phyloP scores from a whole-genome alignment of 2,329 filamentous ascomycete species.

The Aspergillus sp. region DNA sequence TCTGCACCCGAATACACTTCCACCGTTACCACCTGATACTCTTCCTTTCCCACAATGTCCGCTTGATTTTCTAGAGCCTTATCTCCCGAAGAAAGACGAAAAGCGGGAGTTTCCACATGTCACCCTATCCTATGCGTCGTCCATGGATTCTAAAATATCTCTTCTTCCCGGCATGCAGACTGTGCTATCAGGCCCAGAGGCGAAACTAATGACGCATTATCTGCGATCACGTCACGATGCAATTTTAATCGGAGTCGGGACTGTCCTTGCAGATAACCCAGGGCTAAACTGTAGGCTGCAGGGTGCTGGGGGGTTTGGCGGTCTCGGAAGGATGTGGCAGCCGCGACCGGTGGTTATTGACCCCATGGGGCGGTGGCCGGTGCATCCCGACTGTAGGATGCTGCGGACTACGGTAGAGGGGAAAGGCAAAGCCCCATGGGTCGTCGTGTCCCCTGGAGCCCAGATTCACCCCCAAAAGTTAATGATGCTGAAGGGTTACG shows the following conservation, averaged over 20 bases:
- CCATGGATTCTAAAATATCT: slow-evolving; percentile 78
- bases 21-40: slow-evolving; percentile 38
- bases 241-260: slow-evolving; percentile 82
- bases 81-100: slow-evolving; percentile 46
- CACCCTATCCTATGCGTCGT: slow-evolving; percentile 87
- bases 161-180: slow-evolving; percentile 79
- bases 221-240: slow-evolving; percentile 79
- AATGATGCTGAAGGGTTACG: slow-evolving; percentile 46
- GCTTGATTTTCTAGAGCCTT: slow-evolving; percentile 50
- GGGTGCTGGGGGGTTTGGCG: slow-evolving; percentile 58
- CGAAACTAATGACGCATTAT: slow-evolving; percentile 92
- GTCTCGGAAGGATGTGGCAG: slow-evolving; percentile 56
- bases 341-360: slow-evolving; percentile 83
- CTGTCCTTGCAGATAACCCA: slow-evolving; percentile 81
- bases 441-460: slow-evolving; percentile 57
- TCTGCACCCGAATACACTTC: slow-evolving; percentile 14
- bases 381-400: slow-evolving; percentile 62
- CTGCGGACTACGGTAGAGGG: slow-evolving; percentile 64
- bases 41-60: slow-evolving; percentile 46
- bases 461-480: slow-evolving; percentile 49
- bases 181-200: slow-evolving; percentile 74
- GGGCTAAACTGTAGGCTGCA: slow-evolving; percentile 77
- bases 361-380: slow-evolving; percentile 71
- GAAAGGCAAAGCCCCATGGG: slow-evolving; percentile 70
- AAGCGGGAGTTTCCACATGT: slow-evolving; percentile 52